These are phyloP conservation scores for Teunomyces kruisii DNA, from an alignment of 805 yeast species.

Conservation along the genomic window DNA sequence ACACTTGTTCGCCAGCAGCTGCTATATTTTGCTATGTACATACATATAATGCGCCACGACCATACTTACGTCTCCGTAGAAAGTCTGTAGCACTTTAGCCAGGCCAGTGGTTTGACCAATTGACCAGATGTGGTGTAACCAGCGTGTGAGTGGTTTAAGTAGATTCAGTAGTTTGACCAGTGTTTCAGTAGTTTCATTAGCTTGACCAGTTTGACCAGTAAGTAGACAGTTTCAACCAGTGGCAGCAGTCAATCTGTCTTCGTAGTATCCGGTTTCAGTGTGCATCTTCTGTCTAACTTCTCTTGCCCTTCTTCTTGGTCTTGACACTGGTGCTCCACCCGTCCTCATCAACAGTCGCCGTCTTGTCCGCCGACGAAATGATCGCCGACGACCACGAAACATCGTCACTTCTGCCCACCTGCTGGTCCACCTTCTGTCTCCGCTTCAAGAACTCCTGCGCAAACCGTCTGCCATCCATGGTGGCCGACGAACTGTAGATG, in stretches of 20 bases:
- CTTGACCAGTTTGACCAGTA: too few relatives aligned
- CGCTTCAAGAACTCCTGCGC: constrained; percentile 86
- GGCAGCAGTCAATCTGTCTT: too few relatives aligned
- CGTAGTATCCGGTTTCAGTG: too few relatives aligned
- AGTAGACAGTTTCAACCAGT: too few relatives aligned
- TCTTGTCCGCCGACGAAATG: constrained; percentile 40
- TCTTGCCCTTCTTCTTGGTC: constrained; percentile 40
- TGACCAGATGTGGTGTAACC: too few relatives aligned
- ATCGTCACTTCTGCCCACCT: constrained; percentile 34
- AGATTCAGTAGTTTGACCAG: too few relatives aligned
- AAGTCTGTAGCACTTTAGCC: too few relatives aligned
- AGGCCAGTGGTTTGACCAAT: too few relatives aligned
- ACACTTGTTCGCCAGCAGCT: too few relatives aligned
- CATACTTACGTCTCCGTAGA: too few relatives aligned
- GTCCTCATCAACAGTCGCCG: constrained; percentile 40
- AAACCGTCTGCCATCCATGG: constrained; percentile 93
- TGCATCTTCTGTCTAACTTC: constrained; percentile 14
- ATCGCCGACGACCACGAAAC: constrained; percentile 77
- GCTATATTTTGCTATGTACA: neutral
- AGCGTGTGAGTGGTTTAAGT: too few relatives aligned
- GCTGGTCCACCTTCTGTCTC: constrained; percentile 69
- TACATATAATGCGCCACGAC: neutral
- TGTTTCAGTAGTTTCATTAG: too few relatives aligned
- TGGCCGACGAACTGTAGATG: constrained; percentile 80
- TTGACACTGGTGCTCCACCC: constrained; percentile 47